Base-by-base conservation (phyloP, 495 filamentous ascomycete species). In the Tuber aestivum region DNA sequence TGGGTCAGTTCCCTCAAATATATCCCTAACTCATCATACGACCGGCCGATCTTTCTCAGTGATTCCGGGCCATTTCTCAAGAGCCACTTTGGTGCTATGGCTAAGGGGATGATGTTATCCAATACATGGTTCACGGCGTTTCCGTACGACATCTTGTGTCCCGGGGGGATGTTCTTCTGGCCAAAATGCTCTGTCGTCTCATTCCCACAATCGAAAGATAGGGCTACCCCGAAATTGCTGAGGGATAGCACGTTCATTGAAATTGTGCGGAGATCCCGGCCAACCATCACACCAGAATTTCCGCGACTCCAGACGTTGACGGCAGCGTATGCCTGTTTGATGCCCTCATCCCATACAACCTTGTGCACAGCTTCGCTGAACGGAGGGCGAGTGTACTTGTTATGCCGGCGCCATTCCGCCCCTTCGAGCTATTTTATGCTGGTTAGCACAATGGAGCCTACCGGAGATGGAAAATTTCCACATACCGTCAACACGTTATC, bases 321-420 rank as follows among this genome's bases (percentile, higher is more conserved):
- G 73, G 77, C 75, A 8, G 72, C 50, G 23, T n/a, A 8, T 23
- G 77, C 37, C 41, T 80, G 77, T 9, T 40, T 23, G 40, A 80
- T 38, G 0, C 72, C 70, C 37, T 61, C 40, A 68, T 72, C 75
- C 78, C 78, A 80, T 16, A 68, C 77, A 32, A 69, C 35, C 1
- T 72, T 71, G 77, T 80, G 68, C 40, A 80, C 70, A 23, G 72
- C 65, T 56, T 88, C 87, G 6, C 84, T 83, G 78, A 89, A 89
- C 18, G 86, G 85, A 3, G 86, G 87, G 44, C 84, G 84, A 1
- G 86, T 87, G 38, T 88, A 85, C 75, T 86, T 87, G 40, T 86
- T 83, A 77, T 89, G 87, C 70, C 84, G 85, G 12, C 87, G 83
- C 87, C 87, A 89, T 27, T 80, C 73, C 16, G 81, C 72, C 23